These are phyloP conservation scores for Calonectria pseudoturangicola DNA, from an alignment of 2,329 filamentous ascomycete species.

Conservation along the genomic window DNA sequence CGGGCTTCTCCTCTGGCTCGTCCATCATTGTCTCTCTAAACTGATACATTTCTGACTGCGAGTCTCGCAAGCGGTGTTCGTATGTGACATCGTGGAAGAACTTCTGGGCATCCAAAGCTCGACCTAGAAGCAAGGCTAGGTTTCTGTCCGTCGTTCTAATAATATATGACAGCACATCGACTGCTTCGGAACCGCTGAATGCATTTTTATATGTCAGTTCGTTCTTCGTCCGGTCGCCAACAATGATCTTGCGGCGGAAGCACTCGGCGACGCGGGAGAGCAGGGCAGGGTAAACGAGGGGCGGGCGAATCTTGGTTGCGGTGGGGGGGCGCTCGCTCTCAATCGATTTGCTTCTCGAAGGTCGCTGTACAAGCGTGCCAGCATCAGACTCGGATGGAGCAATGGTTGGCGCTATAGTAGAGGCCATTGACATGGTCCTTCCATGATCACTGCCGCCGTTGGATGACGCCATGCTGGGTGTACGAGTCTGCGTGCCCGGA, in stretches of 20 bases:
- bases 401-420: slow-evolving; percentile 83
- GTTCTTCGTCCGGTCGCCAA: slow-evolving; percentile 95
- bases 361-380: slow-evolving; percentile 70
- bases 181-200: slow-evolving; percentile 95
- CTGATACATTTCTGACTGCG: slow-evolving; percentile 95
- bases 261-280: slow-evolving; percentile 95
- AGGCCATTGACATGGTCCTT: slow-evolving; percentile 95
- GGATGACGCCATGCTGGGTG: slow-evolving; percentile 78
- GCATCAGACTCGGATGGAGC: slow-evolving; percentile 75
- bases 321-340: slow-evolving; percentile 74
- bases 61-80: slow-evolving; percentile 95
- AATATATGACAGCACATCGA: slow-evolving; percentile 96
- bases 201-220: slow-evolving; percentile 97
- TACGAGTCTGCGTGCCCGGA: slow-evolving; percentile 74
- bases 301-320: slow-evolving; percentile 79
- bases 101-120: slow-evolving; percentile 96
- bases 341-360: slow-evolving; percentile 74
- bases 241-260: slow-evolving; percentile 90
- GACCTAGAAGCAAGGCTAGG: slow-evolving; percentile 90
- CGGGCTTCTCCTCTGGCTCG: slow-evolving; percentile 80
- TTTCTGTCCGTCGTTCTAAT: slow-evolving; percentile 98
- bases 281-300: slow-evolving; percentile 94
- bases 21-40: slow-evolving; percentile 96
- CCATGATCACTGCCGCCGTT: slow-evolving; percentile 66
- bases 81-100: slow-evolving; percentile 99